Conservation (phyloP, 306 rosid genomes). For the Arachis stenosperma region DNA sequence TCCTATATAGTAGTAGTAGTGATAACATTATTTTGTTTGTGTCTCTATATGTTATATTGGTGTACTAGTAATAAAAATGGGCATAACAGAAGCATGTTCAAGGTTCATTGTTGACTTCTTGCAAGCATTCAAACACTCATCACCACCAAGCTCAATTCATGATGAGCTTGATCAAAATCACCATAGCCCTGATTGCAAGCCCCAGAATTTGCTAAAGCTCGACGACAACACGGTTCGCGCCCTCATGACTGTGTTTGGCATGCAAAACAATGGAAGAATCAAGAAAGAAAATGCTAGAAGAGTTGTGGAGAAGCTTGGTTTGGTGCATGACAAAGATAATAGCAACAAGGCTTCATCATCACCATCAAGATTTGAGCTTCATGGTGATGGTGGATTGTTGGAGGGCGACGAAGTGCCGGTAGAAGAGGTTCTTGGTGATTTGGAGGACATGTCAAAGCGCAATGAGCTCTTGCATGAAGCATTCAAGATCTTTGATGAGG, state of each 20-base stretch:
- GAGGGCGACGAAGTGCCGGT: constrained; percentile 56
- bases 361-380: constrained; percentile 50
- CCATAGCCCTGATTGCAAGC: constrained; percentile 6
- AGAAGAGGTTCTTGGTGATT: constrained; percentile 66
- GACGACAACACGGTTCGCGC: constrained; percentile 64
- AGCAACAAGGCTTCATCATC: background rate
- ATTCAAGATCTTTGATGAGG: constrained; percentile 85
- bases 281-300: constrained; percentile 70
- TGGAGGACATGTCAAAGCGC: constrained; percentile 53
- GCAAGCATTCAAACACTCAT: constrained; percentile 52
- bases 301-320: constrained; percentile 82
- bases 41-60: background rate
- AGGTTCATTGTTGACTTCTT: constrained; percentile 64
- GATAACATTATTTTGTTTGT: background rate
- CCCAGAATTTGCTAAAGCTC: constrained; percentile 42
- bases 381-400: constrained; percentile 32
- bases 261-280: constrained; percentile 78
- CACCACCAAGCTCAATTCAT: constrained; percentile 38
- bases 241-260: constrained; percentile 80
- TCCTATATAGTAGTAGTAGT: background rate
- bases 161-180: constrained; percentile 16
- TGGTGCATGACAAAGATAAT: constrained; percentile 49
- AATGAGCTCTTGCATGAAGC: constrained; percentile 67
- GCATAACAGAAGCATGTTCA: constrained; percentile 62
- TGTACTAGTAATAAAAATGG: constrained; percentile 46